These are phyloP conservation scores for Trametes gibbosa DNA, from an alignment of 768 basidiomycete genomes.

Conservation along the genomic window DNA sequence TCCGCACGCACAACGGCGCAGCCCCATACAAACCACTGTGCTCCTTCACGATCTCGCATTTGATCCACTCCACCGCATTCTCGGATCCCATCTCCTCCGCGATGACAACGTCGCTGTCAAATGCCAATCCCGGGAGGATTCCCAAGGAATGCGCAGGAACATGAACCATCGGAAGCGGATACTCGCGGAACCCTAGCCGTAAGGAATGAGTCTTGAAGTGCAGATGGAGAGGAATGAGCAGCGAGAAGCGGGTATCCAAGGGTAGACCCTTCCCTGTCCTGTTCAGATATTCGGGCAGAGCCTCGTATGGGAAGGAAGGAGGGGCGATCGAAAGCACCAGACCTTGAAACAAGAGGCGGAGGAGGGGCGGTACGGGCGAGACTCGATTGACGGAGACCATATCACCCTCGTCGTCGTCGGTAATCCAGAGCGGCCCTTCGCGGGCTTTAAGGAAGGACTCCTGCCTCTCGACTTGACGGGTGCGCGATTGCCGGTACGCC, in stretches of 20 bases:
- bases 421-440: slow-evolving; percentile 1
- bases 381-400: slow-evolving; percentile 40
- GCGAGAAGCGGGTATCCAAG: slow-evolving; percentile 63
- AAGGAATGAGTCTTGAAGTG: slow-evolving; percentile 62
- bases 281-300: slow-evolving; percentile 61
- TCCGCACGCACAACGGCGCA: slow-evolving; percentile 50
- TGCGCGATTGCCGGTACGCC: slow-evolving; percentile 37
- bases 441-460: slow-evolving; percentile 6
- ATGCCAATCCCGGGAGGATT: slow-evolving; percentile 49
- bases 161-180: slow-evolving; percentile 81
- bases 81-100: slow-evolving; percentile 81
- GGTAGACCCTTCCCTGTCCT: slow-evolving; percentile 71
- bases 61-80: slow-evolving; percentile 67
- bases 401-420: slow-evolving; percentile 37
- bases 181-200: slow-evolving; percentile 72
- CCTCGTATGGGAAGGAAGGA: slow-evolving; percentile 56
- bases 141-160: slow-evolving; percentile 51
- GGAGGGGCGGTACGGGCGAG: slow-evolving; percentile 56
- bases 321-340: slow-evolving; percentile 52
- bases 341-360: slow-evolving; percentile 62
- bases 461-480: slow-evolving; percentile 36
- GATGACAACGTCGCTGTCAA: slow-evolving; percentile 77
- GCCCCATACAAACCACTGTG: slow-evolving; percentile 51
- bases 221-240: slow-evolving; percentile 82
- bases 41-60: slow-evolving; percentile 60